phyloP scores from a whole-genome alignment of 331 rosid species.

The Quercus tomentella region DNA sequence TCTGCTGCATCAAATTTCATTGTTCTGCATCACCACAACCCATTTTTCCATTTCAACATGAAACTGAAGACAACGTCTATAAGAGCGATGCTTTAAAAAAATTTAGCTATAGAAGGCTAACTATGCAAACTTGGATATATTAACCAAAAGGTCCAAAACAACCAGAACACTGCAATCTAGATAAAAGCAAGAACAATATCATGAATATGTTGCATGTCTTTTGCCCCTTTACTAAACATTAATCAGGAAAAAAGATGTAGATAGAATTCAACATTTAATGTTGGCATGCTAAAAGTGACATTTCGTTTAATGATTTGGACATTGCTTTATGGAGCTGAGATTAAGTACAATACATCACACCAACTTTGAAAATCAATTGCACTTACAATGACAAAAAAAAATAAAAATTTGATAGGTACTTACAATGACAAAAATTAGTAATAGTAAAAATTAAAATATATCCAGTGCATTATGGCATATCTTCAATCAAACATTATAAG shows the following conservation, averaged over 20 bases:
- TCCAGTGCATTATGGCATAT: not conserved
- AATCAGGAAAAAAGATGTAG: not conserved
- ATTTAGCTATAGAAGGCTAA: not conserved
- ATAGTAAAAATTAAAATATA: not conserved
- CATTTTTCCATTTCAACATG: not conserved
- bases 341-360: not conserved
- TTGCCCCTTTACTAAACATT: not conserved
- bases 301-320: not conserved
- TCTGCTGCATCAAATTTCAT: no score
- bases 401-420: no score
- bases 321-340: not conserved
- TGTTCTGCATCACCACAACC: not conserved
- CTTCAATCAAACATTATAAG: conserved; percentile 1
- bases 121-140: not conserved
- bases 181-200: not conserved
- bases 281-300: not conserved
- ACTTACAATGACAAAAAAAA: no score
- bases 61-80: not conserved
- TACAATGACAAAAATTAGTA: not conserved
- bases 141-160: not conserved
- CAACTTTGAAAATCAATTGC: no score
- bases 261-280: not conserved
- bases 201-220: not conserved
- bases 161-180: not conserved
- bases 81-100: not conserved